phyloP scores from a whole-genome alignment of 495 filamentous ascomycete genomes.

The Wilcoxina mikolae region DNA sequence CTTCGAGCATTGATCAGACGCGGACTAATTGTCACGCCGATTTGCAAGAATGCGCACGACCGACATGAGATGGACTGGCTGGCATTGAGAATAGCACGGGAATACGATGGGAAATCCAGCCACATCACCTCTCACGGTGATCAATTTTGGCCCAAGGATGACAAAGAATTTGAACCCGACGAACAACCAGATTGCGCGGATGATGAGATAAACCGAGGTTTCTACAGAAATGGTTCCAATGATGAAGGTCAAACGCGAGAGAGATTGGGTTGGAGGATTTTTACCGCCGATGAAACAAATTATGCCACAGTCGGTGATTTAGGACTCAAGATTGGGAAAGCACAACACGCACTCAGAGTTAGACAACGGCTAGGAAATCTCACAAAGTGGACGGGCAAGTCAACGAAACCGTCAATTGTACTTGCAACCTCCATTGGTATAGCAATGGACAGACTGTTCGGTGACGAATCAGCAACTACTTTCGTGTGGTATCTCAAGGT shows the following conservation, averaged over 20 bases:
- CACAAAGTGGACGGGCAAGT: constrained; percentile 1
- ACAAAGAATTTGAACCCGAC: no score
- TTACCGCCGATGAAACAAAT: neutral
- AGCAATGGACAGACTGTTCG: constrained; percentile 9
- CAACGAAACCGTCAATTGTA: neutral
- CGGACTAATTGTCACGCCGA: neutral
- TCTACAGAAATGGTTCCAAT: no score
- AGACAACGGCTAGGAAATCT: constrained; percentile 3
- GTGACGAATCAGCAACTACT: neutral
- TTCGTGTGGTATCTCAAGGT: neutral
- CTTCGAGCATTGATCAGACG: constrained; percentile 7
- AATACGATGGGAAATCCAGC: neutral
- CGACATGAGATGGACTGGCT: constrained; percentile 17
- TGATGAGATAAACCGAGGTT: no score
- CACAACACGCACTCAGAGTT: neutral
- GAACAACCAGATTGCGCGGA: no score
- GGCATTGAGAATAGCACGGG: neutral
- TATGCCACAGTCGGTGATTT: neutral
- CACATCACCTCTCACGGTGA: neutral
- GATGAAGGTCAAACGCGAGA: no score
- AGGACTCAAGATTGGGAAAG: neutral
- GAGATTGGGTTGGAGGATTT: constrained; percentile 2
- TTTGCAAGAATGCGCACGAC: neutral
- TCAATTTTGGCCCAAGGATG: neutral
- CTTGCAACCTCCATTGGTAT: constrained; percentile 2